Base-by-base conservation (phyloP, 495 filamentous ascomycete species). In the Penicillium argentinense region DNA sequence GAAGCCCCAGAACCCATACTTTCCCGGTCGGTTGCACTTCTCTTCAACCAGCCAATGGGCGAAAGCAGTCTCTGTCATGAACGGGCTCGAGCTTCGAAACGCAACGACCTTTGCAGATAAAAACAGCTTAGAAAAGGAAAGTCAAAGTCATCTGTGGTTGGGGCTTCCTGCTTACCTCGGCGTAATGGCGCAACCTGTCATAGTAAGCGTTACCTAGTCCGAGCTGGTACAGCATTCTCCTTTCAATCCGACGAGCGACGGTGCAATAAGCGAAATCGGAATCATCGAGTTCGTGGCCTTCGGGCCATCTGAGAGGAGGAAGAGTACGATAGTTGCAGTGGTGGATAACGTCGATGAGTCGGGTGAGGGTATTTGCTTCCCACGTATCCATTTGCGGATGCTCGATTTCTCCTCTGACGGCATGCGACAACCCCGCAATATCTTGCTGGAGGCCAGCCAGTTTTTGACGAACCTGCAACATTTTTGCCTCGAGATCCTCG, bases 341-440 rank as follows among this genome's bases (percentile, higher is more conserved):
- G n/a, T n/a, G n/a, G n/a, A n/a, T n/a, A n/a, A 66, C 57, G 27
- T 69, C 67, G 34, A 73, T 59, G 7, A 73, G 57, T 17, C 67
- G 66, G 3, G 69, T 73, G 16, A 73, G 55, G 16, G 57, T 56
- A 43, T 73, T 63, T 11, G 67, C 67, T 45, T 73, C 64, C 66
- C 67, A 73, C 30, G 56, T 67, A 17, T 50, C 49, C 27, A 69
- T 55, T 16, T 63, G 47, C 2, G 69, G 64, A 26, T 54, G 47
- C 23, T 63, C 44, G 37, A 66, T 57, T 1, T 62, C 42, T n/a
- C n/a, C n/a, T 13, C 55, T 56, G 43, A 71, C 19, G 37, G 66
- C 63, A 5, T 46, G 60, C 23, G 65, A 49, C 14, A 72, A 62
- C 14, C 54, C 51, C 13, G 46, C 46, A 12, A 66, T 33, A 24